Base-by-base conservation (phyloP, 306 rosid genomes). In the Argentina anserina region DNA sequence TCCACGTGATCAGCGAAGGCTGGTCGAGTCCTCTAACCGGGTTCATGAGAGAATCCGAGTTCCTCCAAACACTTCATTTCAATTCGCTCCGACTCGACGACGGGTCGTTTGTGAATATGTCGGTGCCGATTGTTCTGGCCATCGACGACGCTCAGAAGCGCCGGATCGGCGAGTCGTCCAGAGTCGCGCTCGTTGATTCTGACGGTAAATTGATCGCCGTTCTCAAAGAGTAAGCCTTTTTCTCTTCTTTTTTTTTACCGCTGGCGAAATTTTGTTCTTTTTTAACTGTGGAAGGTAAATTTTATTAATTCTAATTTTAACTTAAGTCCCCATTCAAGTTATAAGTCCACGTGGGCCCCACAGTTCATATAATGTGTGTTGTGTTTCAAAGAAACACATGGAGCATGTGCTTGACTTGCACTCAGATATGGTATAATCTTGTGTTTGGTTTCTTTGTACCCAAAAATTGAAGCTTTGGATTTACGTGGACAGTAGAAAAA, bases 51-150 rank as follows among this genome's bases (percentile, higher is more conserved):
- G 96, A 95, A 72, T 76, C 81, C n/a, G 97, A 95, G 99, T 91
- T 95, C 97, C 99, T 95, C 99, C 99, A 91, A 95, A 95, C 97
- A 83, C 99, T 95, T 91, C 99, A 95, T 95, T 95, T 95, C 68
- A 89, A 89, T 75, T 83, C 97, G 2, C 93, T 95, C 82, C 88
- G 97, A 43, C 92, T 91, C 71, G 67, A 25, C 5, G 87, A 90
- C 33, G 99, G 97, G 83, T 88, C 97, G 74, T 49, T 81, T 0
- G 97, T 86, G 80, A 95, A 95, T 69, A 90, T 95, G 97, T 95
- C 99, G 11, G 93, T 95, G 74, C 99, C 99, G 1, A 88, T 95
- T 68, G 96, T 91, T 40, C 74, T 95, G 61, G 97, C 93, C 50
- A 95, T 95, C 74, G 97, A 91, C 79, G 99, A 95, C 64, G 81